Evolutionary conservation across 176 grass and related monocot species (phyloP).

Genomic region (Themeda triandra): DNA sequence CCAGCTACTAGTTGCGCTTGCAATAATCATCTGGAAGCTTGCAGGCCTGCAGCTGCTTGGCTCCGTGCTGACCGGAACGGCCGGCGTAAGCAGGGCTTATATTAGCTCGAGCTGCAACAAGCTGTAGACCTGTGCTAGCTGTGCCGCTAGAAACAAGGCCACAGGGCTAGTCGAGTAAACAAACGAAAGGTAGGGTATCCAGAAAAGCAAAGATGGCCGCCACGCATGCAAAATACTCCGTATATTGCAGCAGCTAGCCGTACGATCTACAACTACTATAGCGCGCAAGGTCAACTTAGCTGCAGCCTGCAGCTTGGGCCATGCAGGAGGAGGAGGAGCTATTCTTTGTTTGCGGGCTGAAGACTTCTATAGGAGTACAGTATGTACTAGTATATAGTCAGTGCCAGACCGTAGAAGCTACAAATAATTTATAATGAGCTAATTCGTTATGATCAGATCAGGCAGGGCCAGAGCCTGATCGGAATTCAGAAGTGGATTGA

Average conservation of each 20-base stretch:
- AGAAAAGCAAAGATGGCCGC: not conserved
- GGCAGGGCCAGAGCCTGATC: not conserved
- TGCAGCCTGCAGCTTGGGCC: not conserved
- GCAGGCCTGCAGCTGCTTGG: not conserved
- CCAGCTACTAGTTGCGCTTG: not conserved
- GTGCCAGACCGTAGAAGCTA: not conserved
- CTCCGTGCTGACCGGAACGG: not conserved
- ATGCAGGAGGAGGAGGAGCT: no score
- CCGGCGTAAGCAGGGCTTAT: not conserved
- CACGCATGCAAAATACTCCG: not conserved
- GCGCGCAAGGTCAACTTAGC: constrained; percentile 21
- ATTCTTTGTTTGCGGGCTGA: no score
- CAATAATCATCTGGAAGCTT: not conserved
- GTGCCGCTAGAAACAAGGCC: not conserved
- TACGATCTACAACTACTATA: not conserved
- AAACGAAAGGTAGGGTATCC: not conserved
- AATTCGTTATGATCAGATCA: constrained; percentile 8
- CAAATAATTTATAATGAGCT: not conserved
- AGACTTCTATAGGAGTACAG: not conserved
- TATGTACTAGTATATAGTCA: not conserved
- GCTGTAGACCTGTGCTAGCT: no score
- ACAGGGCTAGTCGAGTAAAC: not conserved
- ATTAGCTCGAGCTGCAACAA: not conserved
- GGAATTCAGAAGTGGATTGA: constrained; percentile 15
- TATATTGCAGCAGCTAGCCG: not conserved